These are phyloP conservation scores for Nakazawaea ernobii DNA, from an alignment of 805 yeast genomes.

Conservation along the genomic window DNA sequence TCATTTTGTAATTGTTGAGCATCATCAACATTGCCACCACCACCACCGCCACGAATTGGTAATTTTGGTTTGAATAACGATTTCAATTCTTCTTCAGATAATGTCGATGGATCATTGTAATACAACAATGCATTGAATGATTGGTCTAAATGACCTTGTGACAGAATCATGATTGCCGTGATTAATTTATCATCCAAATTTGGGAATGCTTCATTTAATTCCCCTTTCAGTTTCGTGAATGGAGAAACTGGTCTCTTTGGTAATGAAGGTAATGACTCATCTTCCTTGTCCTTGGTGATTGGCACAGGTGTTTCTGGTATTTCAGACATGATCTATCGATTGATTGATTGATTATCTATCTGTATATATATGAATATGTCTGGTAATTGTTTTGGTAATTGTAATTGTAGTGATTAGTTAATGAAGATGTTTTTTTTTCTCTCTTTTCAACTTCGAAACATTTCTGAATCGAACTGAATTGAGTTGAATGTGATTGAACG, in stretches of 20 bases:
- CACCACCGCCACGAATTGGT: conserved; percentile 20
- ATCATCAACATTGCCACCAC: conserved; percentile 5
- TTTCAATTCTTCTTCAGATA: conserved; percentile 41
- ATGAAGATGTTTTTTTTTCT: too few relatives aligned
- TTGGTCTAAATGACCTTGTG: conserved; percentile 72
- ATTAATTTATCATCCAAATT: conserved; percentile 61
- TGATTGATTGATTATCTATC: neutral
- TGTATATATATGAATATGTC: too few relatives aligned
- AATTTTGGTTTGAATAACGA: conserved; percentile 21
- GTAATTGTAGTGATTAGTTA: too few relatives aligned
- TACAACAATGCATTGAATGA: conserved; percentile 86
- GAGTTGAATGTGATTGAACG: too few relatives aligned
- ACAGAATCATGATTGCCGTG: conserved; percentile 79
- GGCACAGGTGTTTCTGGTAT: neutral
- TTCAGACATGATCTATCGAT: neutral
- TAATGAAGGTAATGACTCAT: conserved; percentile 29
- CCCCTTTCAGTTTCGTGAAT: conserved; percentile 43
- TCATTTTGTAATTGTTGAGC: conserved; percentile 55
- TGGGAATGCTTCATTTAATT: conserved; percentile 85
- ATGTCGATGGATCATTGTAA: conserved; percentile 65
- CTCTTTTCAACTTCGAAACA: neutral
- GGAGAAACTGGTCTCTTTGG: conserved; percentile 65
- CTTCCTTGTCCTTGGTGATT: neutral
- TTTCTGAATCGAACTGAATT: too few relatives aligned
- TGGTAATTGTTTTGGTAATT: too few relatives aligned